Evolutionary conservation across 2,329 filamentous ascomycete genomes (phyloP).

Genomic region (Sphaceloma murrayae): DNA sequence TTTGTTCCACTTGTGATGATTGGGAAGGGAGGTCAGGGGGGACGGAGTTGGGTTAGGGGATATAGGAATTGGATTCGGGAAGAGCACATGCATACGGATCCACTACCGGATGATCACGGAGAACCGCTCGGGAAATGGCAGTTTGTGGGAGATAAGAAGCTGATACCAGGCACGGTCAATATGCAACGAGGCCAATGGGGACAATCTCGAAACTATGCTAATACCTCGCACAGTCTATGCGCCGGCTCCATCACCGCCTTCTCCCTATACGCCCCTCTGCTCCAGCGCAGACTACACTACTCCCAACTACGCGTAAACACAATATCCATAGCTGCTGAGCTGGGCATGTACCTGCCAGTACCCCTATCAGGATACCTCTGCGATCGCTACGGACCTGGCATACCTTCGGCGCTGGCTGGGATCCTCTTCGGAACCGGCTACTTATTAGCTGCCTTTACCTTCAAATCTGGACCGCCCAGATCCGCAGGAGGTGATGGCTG

Average conservation of each 20-base stretch:
- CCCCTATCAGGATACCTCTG: conserved; percentile 83
- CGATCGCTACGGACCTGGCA: conserved; percentile 74
- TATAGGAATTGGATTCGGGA: too few species aligned
- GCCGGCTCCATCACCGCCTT: conserved; percentile 89
- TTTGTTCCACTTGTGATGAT: too few species aligned
- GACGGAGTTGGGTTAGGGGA: too few species aligned
- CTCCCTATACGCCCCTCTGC: conserved; percentile 83
- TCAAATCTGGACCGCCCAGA: conserved; percentile 49
- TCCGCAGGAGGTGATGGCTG: conserved; percentile 47
- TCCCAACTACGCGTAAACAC: conserved; percentile 87
- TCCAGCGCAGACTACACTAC: conserved; percentile 79
- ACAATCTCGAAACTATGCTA: too few species aligned
- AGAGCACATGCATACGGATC: too few species aligned
- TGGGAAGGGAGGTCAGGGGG: too few species aligned
- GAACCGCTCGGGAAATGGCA: too few species aligned
- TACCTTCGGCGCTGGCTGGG: conserved; percentile 63
- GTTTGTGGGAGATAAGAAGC: too few species aligned
- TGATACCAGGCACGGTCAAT: too few species aligned
- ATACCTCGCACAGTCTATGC: conserved; percentile 53
- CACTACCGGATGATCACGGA: too few species aligned
- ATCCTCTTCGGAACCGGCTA: conserved; percentile 74
- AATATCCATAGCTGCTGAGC: conserved; percentile 74
- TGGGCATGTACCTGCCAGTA: conserved; percentile 88
- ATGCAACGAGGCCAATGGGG: too few species aligned
- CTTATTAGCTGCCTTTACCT: conserved; percentile 69